These are phyloP conservation scores for Filosporella fistucella DNA, from an alignment of 495 filamentous ascomycete species.

Conservation along the genomic window DNA sequence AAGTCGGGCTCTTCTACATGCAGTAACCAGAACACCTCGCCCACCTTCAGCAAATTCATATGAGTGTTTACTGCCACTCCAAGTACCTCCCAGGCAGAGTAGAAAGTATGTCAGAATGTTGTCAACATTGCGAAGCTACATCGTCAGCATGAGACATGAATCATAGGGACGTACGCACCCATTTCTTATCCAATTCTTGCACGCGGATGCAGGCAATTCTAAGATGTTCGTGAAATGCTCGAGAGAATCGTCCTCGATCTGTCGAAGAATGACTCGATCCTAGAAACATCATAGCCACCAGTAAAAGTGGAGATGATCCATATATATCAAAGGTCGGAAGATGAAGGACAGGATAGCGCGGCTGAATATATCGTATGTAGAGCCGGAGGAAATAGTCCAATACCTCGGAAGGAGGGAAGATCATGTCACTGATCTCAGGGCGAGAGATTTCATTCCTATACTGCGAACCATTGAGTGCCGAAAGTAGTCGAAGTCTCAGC, in stretches of 20 bases:
- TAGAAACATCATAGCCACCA: constrained; percentile 25
- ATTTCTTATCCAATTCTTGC: constrained; percentile 18
- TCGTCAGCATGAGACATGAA: constrained; percentile 1
- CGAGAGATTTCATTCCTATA: constrained; percentile 12
- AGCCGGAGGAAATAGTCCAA: constrained; percentile 24
- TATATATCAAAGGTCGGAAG: constrained; percentile 24
- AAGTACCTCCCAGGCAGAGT: constrained; percentile 23
- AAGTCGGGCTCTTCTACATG: constrained; percentile 20
- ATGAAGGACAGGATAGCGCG: constrained; percentile 26
- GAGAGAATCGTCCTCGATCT: constrained; percentile 22
- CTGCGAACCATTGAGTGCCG: constrained; percentile 8
- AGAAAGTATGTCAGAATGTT: constrained; percentile 26
- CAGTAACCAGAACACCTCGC: constrained; percentile 23
- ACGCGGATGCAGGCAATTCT: constrained; percentile 17
- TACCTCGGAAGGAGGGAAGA: constrained; percentile 16
- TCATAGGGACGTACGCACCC: not conserved
- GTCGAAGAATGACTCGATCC: constrained; percentile 22
- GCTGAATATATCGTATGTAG: constrained; percentile 25
- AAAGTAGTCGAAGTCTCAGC: constrained; percentile 6
- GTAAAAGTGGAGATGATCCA: constrained; percentile 14
- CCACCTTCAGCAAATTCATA: constrained; percentile 26
- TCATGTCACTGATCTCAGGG: constrained; percentile 16
- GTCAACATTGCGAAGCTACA: constrained; percentile 19
- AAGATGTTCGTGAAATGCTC: constrained; percentile 20
- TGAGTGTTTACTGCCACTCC: constrained; percentile 24